Percentiles rank a stretch among this genome's conserved stretches.
These are phyloP conservation scores for Dimargaris xerosporica DNA, from an alignment of 192 early-diverging fungal genomes.

Conservation along the genomic window DNA sequence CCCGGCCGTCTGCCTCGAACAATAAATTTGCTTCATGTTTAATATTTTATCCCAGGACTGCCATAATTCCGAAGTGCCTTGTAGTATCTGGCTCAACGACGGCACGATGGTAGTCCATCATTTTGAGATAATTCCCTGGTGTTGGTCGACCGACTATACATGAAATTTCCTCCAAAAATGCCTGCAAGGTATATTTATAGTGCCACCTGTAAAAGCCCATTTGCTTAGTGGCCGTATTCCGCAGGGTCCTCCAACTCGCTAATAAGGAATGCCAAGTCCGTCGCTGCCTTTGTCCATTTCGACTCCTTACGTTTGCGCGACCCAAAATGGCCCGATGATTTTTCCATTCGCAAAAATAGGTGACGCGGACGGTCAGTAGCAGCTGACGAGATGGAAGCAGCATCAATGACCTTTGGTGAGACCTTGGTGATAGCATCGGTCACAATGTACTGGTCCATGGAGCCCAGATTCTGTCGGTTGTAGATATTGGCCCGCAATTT, in stretches of 20 bases:
- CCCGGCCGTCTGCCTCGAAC: too few species aligned
- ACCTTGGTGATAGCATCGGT: neutral
- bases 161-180: too few species aligned
- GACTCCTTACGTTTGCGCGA: conserved; percentile 6
- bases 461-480: neutral
- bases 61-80: too few species aligned
- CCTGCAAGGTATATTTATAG: too few species aligned
- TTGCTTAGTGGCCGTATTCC: too few species aligned
- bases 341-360: neutral
- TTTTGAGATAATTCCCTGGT: too few species aligned
- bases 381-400: neutral
- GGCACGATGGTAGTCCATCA: too few species aligned
- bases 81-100: too few species aligned
- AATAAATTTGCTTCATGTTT: too few species aligned
- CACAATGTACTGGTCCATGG: neutral
- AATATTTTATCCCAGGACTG: too few species aligned
- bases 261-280: conserved; percentile 3
- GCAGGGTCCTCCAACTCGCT: conserved; percentile 5
- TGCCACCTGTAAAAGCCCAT: too few species aligned
- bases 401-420: neutral
- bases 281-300: neutral
- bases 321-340: conserved; percentile 4
- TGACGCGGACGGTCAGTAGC: conserved; percentile 3
- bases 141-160: too few species aligned
- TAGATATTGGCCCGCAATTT: conserved; percentile 32